phyloP scores from a whole-genome alignment of 2,329 filamentous ascomycete species.

The Kalaharituber pfeilii region DNA sequence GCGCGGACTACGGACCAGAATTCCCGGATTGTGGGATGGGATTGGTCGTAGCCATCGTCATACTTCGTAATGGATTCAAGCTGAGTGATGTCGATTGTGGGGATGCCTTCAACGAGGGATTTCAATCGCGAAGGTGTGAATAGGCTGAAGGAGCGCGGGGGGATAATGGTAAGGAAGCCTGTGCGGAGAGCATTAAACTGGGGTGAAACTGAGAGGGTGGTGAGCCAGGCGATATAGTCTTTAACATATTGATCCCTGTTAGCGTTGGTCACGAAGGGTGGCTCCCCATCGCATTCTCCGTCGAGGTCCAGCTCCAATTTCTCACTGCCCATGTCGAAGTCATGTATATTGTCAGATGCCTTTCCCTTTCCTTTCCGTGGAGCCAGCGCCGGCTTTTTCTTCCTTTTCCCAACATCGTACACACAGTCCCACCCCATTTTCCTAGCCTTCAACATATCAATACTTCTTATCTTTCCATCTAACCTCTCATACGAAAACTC shows the following conservation, averaged over 20 bases:
- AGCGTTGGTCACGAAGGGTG: slow-evolving; percentile 58
- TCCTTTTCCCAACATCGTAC: background rate
- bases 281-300: slow-evolving; percentile 30
- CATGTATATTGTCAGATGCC: background rate
- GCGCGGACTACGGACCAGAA: slow-evolving; percentile 69
- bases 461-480: slow-evolving; percentile 33
- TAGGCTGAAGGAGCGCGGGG: slow-evolving; percentile 51
- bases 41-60: slow-evolving; percentile 55
- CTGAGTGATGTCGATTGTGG: slow-evolving; percentile 59
- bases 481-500: slow-evolving; percentile 56
- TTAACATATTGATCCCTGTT: slow-evolving; percentile 64
- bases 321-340: no score
- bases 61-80: slow-evolving; percentile 58
- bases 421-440: slow-evolving; percentile 1
- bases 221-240: slow-evolving; percentile 74
- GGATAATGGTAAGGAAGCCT: slow-evolving; percentile 62
- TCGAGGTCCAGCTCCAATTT: no score
- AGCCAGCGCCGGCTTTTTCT: background rate
- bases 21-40: slow-evolving; percentile 50
- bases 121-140: slow-evolving; percentile 55
- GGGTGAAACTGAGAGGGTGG: slow-evolving; percentile 54
- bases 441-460: slow-evolving; percentile 35
- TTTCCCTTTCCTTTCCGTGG: background rate
- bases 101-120: slow-evolving; percentile 63
- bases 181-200: slow-evolving; percentile 66